phyloP scores from a whole-genome alignment of 2,329 filamentous ascomycete genomes.

The Raffaelea deltoideospora region DNA sequence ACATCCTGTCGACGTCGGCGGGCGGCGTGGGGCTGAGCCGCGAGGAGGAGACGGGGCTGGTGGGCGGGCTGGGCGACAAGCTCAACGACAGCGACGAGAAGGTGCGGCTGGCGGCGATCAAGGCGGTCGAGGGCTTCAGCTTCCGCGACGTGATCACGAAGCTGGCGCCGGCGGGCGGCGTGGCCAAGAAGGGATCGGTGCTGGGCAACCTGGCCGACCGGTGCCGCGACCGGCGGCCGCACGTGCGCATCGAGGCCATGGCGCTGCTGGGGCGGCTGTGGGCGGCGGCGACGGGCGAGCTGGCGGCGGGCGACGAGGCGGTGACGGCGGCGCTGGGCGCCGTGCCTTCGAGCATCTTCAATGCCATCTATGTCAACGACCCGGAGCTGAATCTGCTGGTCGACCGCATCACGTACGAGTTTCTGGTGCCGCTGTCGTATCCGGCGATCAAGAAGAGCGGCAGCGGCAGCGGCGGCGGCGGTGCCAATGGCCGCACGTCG shows the following conservation, averaged over 20 bases:
- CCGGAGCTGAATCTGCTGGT: slow-evolving; percentile 70
- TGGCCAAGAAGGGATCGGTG: slow-evolving; percentile 62
- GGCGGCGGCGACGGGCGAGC: slow-evolving; percentile 83
- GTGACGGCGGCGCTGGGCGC: slow-evolving; percentile 62
- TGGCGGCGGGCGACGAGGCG: slow-evolving; percentile 65
- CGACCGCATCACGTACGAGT: slow-evolving; percentile 74
- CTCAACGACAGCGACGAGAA: slow-evolving; percentile 81
- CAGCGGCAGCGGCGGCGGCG: slow-evolving; percentile 29
- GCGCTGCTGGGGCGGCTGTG: slow-evolving; percentile 72
- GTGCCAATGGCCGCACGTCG: slow-evolving; percentile 39
- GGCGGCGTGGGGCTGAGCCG: slow-evolving; percentile 77
- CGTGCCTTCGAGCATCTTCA: slow-evolving; percentile 74
- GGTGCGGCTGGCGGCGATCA: slow-evolving; percentile 78
- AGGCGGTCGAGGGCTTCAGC: slow-evolving; percentile 65
- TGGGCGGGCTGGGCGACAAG: slow-evolving; percentile 63
- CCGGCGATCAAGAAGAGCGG: slow-evolving; percentile 46
- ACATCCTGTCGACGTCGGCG: slow-evolving; percentile 81
- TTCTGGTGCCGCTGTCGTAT: slow-evolving; percentile 76
- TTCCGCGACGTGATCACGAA: slow-evolving; percentile 72
- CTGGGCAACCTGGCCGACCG: slow-evolving; percentile 73
- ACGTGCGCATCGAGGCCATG: slow-evolving; percentile 77
- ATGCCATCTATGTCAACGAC: slow-evolving; percentile 83
- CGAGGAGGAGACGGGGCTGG: slow-evolving; percentile 62
- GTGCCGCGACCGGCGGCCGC: slow-evolving; percentile 69
- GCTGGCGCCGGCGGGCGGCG: slow-evolving; percentile 59